A percentile compares a stretch with the other conserved stretches of the same genome.
These are phyloP conservation scores for Miscanthus sacchariflorus DNA, from an alignment of 202 grass and related monocot genomes.

Conservation along the genomic window DNA sequence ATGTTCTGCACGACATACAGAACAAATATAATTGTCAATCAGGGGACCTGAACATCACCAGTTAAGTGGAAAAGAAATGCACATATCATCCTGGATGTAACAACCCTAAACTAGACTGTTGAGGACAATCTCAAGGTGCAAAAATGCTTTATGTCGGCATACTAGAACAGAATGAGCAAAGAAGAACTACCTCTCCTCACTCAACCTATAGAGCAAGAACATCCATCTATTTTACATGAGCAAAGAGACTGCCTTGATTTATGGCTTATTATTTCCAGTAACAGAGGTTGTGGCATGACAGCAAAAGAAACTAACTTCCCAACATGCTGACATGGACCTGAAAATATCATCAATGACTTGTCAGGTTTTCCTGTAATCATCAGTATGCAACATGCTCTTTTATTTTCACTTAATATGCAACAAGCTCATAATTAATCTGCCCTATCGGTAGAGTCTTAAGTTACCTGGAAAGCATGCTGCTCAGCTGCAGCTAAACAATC, in stretches of 20 bases:
- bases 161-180: conserved; percentile 28
- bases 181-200: not conserved
- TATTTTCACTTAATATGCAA: not conserved
- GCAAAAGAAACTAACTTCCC: not conserved
- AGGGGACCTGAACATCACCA: not conserved
- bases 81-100: not conserved
- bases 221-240: not conserved
- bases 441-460: too few species aligned
- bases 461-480: conserved; percentile 46
- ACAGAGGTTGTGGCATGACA: conserved; percentile 10
- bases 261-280: conserved; percentile 13
- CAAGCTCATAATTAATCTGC: not conserved
- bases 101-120: not conserved
- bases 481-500: not conserved
- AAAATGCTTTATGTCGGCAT: conserved; percentile 9
- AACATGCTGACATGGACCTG: not conserved
- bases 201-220: conserved; percentile 13
- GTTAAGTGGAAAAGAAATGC: not conserved
- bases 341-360: not conserved
- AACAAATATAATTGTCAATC: not conserved
- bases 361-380: conserved; percentile 19
- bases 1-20: conserved; percentile 10
- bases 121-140: not conserved
- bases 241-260: not conserved
- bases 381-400: not conserved